A percentile compares a stretch with the other conserved stretches of the same genome.
Evolutionary conservation across 2,329 filamentous ascomycete genomes (phyloP).

Genomic region (Xylariomycetidae sp.): DNA sequence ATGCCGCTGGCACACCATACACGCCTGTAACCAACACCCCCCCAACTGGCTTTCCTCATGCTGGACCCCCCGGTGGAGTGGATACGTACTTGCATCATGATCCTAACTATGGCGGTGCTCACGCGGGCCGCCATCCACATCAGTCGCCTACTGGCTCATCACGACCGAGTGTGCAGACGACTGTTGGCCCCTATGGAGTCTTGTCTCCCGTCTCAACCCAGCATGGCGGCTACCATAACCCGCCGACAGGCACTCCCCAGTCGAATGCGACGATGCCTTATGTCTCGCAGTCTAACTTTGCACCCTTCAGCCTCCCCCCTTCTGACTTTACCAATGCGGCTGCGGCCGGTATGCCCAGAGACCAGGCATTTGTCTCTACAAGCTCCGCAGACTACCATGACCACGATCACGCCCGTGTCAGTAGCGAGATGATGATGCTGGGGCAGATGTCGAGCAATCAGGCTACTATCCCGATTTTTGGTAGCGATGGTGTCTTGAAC

Average conservation of each 20-base stretch:
- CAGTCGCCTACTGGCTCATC: slow-evolving; percentile 39
- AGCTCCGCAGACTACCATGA: slow-evolving; percentile 43
- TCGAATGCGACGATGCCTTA: slow-evolving; percentile 40
- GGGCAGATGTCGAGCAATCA: slow-evolving; percentile 59
- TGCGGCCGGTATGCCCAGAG: slow-evolving; percentile 29
- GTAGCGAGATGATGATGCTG: slow-evolving; percentile 56
- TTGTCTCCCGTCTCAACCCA: slow-evolving; percentile 49
- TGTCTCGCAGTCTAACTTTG: slow-evolving; percentile 56
- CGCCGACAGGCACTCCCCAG: slow-evolving; percentile 41
- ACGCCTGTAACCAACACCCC: slow-evolving; percentile 42
- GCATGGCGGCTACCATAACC: slow-evolving; percentile 41
- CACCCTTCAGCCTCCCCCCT: slow-evolving; percentile 58
- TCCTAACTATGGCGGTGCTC: slow-evolving; percentile 27
- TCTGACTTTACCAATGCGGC: slow-evolving; percentile 49
- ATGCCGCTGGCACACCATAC: slow-evolving; percentile 40
- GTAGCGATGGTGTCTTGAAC: slow-evolving; percentile 70
- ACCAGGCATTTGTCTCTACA: slow-evolving; percentile 33
- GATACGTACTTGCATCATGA: slow-evolving; percentile 41
- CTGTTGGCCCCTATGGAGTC: slow-evolving; percentile 45
- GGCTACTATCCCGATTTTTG: slow-evolving; percentile 80
- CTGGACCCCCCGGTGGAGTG: slow-evolving; percentile 30
- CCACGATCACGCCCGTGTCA: slow-evolving; percentile 35
- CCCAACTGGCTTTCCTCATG: slow-evolving; percentile 31
- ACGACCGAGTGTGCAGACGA: slow-evolving; percentile 43
- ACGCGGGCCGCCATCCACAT: slow-evolving; percentile 29